Base-by-base conservation (phyloP, 192 early-diverging fungal species). In the Umbelopsis ramanniana region DNA sequence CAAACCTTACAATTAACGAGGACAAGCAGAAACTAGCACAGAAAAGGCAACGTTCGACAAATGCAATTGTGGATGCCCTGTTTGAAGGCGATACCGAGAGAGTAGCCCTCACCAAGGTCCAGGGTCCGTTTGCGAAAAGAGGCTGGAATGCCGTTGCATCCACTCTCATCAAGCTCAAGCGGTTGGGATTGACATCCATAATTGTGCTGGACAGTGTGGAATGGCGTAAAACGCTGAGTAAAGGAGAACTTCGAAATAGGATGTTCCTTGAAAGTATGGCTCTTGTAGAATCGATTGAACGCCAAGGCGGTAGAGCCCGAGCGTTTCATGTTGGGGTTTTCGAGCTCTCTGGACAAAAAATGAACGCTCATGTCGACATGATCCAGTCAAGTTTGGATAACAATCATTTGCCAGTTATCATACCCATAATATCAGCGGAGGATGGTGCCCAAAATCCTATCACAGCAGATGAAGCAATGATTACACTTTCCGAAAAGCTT, bases 271-370 rank as follows among this genome's bases (percentile, higher is more conserved):
- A 89, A 26, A 78, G 79, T 68, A 76, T 82, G 70, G 80, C 84
- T 7, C 52, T 93, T 4, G 85, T 88, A 0, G 90, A 96, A 46
- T 85, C 86, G 7, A 89, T 97, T 48, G 93, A 95, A 68, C 75
- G 73, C 9, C 85, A 85, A 43, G 92, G 92, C 23, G 95, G 93
- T 24, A 75, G 84, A 6, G 90, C 92, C 6, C 82, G 88, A 48
- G 85, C 91, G 0, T 75, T 95, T 11, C 90, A 90, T 74, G 88
- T 86, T 52, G 88, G 84, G 43, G 78, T 94, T 35, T 89, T 93
- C 72, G 77, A 80, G 8, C 38, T 10, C 12, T 19, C 22, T 24
- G 24, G 14, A 8, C 19, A 52, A 10, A 63, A 46, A 12, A 47
- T 68, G 0, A 50, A 70, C 3, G 50, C 75, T 14, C 43, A 74